phyloP scores from a whole-genome alignment of 441 rosid species.

The Iberis amara region DNA sequence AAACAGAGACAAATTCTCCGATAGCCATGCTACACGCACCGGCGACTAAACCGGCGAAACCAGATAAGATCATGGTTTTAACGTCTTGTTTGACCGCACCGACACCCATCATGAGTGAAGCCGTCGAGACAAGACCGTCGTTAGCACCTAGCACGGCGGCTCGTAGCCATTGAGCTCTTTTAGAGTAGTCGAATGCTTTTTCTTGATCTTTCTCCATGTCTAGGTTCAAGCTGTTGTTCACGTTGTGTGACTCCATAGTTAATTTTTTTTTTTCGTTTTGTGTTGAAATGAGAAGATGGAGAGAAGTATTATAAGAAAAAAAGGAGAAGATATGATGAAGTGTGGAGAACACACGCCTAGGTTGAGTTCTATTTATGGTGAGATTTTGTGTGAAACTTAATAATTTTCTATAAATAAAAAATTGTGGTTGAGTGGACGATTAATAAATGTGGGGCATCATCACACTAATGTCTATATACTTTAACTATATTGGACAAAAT shows the following conservation, averaged over 20 bases:
- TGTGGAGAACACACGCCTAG: slow-evolving; percentile 65
- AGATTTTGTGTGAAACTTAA: slow-evolving; percentile 8
- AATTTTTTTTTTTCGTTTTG: slow-evolving; percentile 29
- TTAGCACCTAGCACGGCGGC: slow-evolving; percentile 86
- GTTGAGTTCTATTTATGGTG: slow-evolving; percentile 41
- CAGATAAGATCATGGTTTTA: slow-evolving; percentile 65
- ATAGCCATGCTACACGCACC: slow-evolving; percentile 96
- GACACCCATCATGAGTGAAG: slow-evolving; percentile 78
- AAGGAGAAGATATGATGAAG: slow-evolving; percentile 26
- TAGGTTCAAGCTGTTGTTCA: slow-evolving; percentile 30
- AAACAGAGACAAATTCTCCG: slow-evolving; percentile 89
- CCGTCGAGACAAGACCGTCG: slow-evolving; percentile 77
- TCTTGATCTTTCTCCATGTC: slow-evolving; percentile 38
- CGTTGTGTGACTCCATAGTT: slow-evolving; percentile 31
- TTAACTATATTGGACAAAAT: slow-evolving; percentile 13
- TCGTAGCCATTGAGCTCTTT: slow-evolving; percentile 83
- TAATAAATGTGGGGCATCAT: slow-evolving; percentile 26
- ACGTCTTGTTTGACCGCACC: slow-evolving; percentile 71
- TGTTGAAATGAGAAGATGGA: slow-evolving; percentile 13
- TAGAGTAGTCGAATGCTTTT: slow-evolving; percentile 53
- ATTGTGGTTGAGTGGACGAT: slow-evolving; percentile 37
- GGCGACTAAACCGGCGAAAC: slow-evolving; percentile 76
- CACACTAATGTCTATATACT: slow-evolving; percentile 18
- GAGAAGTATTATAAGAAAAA: no score
- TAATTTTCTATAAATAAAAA: not conserved